A percentile compares a stretch with the other conserved stretches of the same genome.
phyloP scores from a whole-genome alignment of 2,329 filamentous ascomycete species.

The Cercospora nicotianae region DNA sequence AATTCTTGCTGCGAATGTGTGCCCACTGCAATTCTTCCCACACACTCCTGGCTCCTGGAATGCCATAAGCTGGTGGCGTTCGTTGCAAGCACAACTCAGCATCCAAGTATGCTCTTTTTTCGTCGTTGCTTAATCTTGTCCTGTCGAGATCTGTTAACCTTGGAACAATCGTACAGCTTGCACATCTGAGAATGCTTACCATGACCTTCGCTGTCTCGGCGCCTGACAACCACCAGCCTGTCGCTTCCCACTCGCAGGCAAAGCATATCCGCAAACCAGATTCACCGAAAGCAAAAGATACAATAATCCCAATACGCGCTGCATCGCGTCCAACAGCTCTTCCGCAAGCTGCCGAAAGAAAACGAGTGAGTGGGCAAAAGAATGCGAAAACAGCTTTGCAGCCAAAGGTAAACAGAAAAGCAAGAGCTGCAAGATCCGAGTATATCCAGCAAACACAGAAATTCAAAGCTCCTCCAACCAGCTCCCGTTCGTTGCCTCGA shows the following conservation, averaged over 20 bases:
- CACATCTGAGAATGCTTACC: conserved; percentile 4
- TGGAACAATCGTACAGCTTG: not conserved
- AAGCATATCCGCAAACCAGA: conserved; percentile 2
- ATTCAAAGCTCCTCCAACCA: not conserved
- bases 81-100: conserved; percentile 26
- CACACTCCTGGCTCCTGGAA: conserved; percentile 23
- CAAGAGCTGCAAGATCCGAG: not conserved
- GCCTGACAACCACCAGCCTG: conserved; percentile 13
- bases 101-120: conserved; percentile 23
- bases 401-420: not conserved
- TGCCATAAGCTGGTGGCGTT: conserved; percentile 24
- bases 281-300: not conserved
- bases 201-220: conserved; percentile 19
- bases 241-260: conserved; percentile 3
- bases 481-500: not conserved
- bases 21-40: conserved; percentile 30
- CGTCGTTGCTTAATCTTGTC: conserved; percentile 20
- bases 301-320: not conserved
- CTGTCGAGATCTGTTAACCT: conserved; percentile 4
- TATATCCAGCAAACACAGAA: not conserved
- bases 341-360: not conserved
- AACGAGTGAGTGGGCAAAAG: not conserved
- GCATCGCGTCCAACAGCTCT: not conserved
- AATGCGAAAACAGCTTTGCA: not conserved
- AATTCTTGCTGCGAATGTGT: conserved; percentile 27